Base-by-base conservation (phyloP, 2,329 filamentous ascomycete genomes). In the Pseudomassariella vexata region DNA sequence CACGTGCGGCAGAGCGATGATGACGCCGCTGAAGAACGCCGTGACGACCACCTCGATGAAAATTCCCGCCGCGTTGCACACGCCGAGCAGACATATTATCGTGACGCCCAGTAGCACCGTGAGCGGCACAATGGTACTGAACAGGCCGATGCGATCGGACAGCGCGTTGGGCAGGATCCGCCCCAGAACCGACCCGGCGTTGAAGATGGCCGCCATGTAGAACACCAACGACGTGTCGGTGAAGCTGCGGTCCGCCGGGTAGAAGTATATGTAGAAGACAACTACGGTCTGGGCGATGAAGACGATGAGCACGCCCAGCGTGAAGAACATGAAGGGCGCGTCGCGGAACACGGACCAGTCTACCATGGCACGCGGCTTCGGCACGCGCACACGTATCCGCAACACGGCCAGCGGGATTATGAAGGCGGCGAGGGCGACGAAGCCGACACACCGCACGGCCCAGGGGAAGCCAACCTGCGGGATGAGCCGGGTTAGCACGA, bases 191-290 rank as follows among this genome's bases (percentile, higher is more conserved):
- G 55, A 60, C 4, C 45, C 61, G 3, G 56, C 59, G 36, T 65
- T 64, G 28, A 64, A 45, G 28, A 65, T 61, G 6, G 59, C 48
- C 1, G 62, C 53, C 5, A 66, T 45, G 41, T 68, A 65, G 41
- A 65, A 65, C 0, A 53, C 51, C 37, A 65, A 38, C 18, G 47
- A 48, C 4, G 42, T 35, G 32, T 48, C 37, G 2, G 55, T 57
- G 19, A 55, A 47, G 9, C 49, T 46, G 3, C 43, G 46, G 1
- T 50, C 37, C 17, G 50, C 26, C 3, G 53, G 46, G 34, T 57
- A 66, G 45, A 49, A 62, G 2, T 54, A 56, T 32, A 61, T 40
- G 42, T 64, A 66, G 45, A 63, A 64, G 20, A 64, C 35, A 9
- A 57, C 38, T 14, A 59, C 50, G 37, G 56, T 58, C 4, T 57